Evolutionary conservation across 176 grass and related monocot genomes (phyloP).

Genomic region (Saccharum spontaneum): DNA sequence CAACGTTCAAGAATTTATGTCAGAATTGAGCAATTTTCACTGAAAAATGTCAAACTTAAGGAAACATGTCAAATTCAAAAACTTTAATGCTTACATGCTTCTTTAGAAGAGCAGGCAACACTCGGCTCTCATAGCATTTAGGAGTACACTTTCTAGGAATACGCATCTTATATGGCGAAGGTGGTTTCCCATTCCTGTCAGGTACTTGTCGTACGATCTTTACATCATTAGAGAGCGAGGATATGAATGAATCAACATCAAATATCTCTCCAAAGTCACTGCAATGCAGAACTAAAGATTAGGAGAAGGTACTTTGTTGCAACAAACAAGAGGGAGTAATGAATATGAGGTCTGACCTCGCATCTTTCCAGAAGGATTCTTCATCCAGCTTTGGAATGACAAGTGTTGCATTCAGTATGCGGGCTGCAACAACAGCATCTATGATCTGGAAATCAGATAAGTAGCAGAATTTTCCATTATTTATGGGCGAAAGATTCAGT

Average conservation of each 20-base stretch:
- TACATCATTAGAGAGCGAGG: slow-evolving; percentile 72
- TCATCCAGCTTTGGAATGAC: slow-evolving; percentile 81
- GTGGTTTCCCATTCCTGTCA: slow-evolving; percentile 52
- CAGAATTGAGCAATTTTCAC: slow-evolving; percentile 13
- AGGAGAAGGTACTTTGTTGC: slow-evolving; percentile 1
- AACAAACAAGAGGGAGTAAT: slow-evolving; percentile 21
- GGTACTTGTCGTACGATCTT: slow-evolving; percentile 77
- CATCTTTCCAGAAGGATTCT: slow-evolving; percentile 95
- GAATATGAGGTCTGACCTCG: slow-evolving; percentile 45
- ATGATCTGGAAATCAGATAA: slow-evolving; percentile 74
- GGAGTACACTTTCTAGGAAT: slow-evolving; percentile 89
- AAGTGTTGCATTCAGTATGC: slow-evolving; percentile 90
- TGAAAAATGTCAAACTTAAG: slow-evolving; percentile 1
- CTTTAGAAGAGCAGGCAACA: slow-evolving; percentile 80
- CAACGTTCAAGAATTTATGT: slow-evolving; percentile 9
- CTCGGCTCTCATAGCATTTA: slow-evolving; percentile 82
- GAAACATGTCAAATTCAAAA: neutral
- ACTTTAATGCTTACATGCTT: slow-evolving; percentile 64
- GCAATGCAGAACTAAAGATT: slow-evolving; percentile 31
- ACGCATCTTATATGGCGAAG: slow-evolving; percentile 78
- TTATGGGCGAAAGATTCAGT: neutral
- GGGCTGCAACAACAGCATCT: slow-evolving; percentile 91
- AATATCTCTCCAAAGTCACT: slow-evolving; percentile 94
- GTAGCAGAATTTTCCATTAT: neutral
- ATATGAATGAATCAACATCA: slow-evolving; percentile 88